phyloP scores from a whole-genome alignment of 2,329 filamentous ascomycete species.

The Anisogramma anomala region DNA sequence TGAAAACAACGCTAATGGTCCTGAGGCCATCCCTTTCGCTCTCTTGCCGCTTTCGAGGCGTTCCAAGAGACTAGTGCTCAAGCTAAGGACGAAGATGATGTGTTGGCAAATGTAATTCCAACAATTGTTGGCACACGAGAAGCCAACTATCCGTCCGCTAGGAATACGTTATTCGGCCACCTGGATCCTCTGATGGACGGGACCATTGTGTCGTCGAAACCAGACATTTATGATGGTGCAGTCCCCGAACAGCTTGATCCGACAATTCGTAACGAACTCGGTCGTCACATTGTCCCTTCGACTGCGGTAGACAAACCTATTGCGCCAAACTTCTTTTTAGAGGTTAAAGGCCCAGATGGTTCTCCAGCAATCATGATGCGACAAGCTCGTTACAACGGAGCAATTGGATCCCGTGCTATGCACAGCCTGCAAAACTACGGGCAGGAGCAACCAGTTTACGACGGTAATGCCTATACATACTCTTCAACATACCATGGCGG shows the following conservation, averaged over 20 bases:
- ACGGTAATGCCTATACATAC: slow-evolving; percentile 28
- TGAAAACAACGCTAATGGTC: slow-evolving; percentile 19
- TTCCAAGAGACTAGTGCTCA: slow-evolving; percentile 21
- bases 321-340: slow-evolving; percentile 31
- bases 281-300: slow-evolving; percentile 23
- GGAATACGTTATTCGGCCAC: slow-evolving; percentile 22
- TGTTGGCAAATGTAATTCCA: slow-evolving; percentile 24
- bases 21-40: slow-evolving; percentile 26
- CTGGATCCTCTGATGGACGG: not conserved
- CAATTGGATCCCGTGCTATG: slow-evolving; percentile 26
- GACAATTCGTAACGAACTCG: slow-evolving; percentile 18
- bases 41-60: slow-evolving; percentile 20
- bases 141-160: slow-evolving; percentile 18
- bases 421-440: slow-evolving; percentile 15
- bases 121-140: slow-evolving; percentile 19
- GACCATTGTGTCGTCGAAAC: not conserved
- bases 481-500: slow-evolving; percentile 28
- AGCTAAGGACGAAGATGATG: slow-evolving; percentile 25
- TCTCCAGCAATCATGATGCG: slow-evolving; percentile 20
- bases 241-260: not conserved
- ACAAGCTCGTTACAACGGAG: slow-evolving; percentile 28
- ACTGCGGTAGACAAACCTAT: slow-evolving; percentile 21
- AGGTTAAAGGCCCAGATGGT: slow-evolving; percentile 26
- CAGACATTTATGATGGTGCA: not conserved
- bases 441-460: slow-evolving; percentile 22